Percentiles rank a stretch among this genome's conserved stretches.
Conservation (phyloP, 192 early-diverging fungal genomes). For the Gaertneriomyces semiglobifer region DNA sequence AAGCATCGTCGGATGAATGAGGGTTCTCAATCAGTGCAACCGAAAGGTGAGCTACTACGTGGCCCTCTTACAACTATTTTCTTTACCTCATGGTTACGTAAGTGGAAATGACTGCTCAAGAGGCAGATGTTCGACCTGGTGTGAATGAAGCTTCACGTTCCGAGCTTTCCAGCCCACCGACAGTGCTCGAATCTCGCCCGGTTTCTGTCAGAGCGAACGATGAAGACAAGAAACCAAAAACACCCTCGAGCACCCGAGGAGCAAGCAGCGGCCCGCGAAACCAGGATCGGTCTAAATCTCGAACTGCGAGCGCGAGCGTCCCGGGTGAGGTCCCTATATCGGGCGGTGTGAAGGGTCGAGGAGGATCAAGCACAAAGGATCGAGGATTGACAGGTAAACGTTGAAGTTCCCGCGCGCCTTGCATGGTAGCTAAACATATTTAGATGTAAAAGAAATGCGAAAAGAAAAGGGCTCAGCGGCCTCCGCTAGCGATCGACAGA, state of each 20-base stretch:
- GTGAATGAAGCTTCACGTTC: too few species aligned
- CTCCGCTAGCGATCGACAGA: not conserved
- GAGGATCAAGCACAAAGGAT: slow-evolving; percentile 12
- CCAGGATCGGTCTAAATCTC: not conserved
- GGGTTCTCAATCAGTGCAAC: too few species aligned
- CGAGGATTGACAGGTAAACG: not conserved
- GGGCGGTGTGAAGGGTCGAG: slow-evolving; percentile 9
- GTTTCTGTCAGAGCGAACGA: slow-evolving; percentile 22
- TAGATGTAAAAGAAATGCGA: not conserved
- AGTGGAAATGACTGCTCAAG: too few species aligned
- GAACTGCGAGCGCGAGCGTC: slow-evolving; percentile 10
- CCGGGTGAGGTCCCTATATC: not conserved
- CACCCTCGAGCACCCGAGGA: slow-evolving; percentile 21
- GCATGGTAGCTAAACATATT: not conserved
- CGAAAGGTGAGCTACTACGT: too few species aligned
- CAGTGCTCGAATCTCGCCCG: not conserved
- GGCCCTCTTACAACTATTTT: too few species aligned
- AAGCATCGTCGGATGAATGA: too few species aligned
- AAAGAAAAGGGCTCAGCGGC: not conserved
- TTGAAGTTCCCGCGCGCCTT: not conserved
- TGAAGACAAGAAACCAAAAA: slow-evolving; percentile 34
- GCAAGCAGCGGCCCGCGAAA: not conserved
- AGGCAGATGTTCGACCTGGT: too few species aligned
- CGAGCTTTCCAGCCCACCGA: too few species aligned
- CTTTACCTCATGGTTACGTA: too few species aligned